These are phyloP conservation scores for Candida takata DNA, from an alignment of 805 yeast species.

Conservation along the genomic window DNA sequence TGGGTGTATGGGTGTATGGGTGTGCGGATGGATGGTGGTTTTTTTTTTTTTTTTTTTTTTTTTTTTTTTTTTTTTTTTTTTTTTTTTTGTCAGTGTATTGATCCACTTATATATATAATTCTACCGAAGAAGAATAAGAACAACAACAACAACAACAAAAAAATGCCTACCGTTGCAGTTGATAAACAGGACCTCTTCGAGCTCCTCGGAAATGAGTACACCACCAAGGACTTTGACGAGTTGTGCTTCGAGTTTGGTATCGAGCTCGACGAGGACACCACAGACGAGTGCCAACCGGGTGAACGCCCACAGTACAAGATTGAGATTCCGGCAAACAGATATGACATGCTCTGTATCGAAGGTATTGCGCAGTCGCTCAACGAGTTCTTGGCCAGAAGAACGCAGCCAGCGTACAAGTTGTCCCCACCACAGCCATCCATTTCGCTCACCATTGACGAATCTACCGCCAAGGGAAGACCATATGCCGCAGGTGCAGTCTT, in stretches of 20 bases:
- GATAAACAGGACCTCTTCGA: conserved; percentile 89
- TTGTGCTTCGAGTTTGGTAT: conserved; percentile 96
- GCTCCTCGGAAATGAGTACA: conserved; percentile 60
- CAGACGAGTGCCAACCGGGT: conserved; percentile 56
- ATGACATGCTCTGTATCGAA: conserved; percentile 95
- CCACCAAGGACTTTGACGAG: conserved; percentile 93
- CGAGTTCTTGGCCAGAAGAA: conserved; percentile 69
- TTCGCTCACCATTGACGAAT: conserved; percentile 64
- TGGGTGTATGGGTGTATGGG: too few species aligned
- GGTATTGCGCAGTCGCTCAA: conserved; percentile 95
- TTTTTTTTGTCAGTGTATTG: too few species aligned
- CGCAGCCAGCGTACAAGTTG: conserved; percentile 62
- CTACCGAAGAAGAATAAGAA: too few species aligned
- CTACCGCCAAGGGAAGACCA: conserved; percentile 74
- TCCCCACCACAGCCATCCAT: conserved; percentile 53
- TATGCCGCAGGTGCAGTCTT: conserved; percentile 93
- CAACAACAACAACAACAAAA: not conserved
- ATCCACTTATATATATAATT: too few species aligned
- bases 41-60: too few species aligned
- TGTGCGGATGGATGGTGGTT: too few species aligned
- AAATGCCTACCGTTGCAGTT: conserved; percentile 94
- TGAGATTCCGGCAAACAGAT: conserved; percentile 97
- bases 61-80: too few species aligned
- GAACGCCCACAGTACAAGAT: conserved; percentile 96
- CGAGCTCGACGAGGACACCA: conserved; percentile 96